Evolutionary conservation across 768 basidiomycete species (phyloP).

Genomic region (Boletus speciosus): DNA sequence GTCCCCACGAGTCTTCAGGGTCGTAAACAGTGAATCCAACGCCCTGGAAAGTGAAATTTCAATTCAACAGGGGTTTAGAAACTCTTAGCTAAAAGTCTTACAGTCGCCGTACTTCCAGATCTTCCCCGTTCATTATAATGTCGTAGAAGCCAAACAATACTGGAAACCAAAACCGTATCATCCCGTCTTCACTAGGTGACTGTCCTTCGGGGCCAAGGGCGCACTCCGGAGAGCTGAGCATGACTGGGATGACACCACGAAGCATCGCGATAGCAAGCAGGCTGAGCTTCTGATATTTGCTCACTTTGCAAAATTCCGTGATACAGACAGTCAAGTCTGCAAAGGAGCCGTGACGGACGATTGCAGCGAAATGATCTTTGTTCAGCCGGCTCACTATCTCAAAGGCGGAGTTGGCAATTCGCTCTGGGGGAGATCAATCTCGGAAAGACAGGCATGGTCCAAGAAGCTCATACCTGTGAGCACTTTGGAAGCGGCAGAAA

Average conservation of each 20-base stretch:
- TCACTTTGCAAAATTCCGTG: conserved; percentile 98
- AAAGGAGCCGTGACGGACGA: conserved; percentile 91
- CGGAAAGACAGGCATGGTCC: neutral
- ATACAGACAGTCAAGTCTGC: conserved; percentile 96
- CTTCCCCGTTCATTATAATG: conserved; percentile 99
- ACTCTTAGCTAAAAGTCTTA: conserved; percentile 42
- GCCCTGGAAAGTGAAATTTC: conserved; percentile 51
- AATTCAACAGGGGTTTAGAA: conserved; percentile 5
- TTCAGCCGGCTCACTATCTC: conserved; percentile 93
- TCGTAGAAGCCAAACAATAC: conserved; percentile 97
- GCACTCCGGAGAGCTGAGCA: conserved; percentile 81
- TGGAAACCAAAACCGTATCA: conserved; percentile 98
- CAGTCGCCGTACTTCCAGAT: conserved; percentile 94
- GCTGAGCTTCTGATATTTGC: conserved; percentile 98
- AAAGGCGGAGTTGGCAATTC: conserved; percentile 89
- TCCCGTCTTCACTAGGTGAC: conserved; percentile 67
- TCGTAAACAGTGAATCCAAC: conserved; percentile 92
- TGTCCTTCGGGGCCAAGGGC: conserved; percentile 33
- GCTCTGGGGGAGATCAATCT: conserved; percentile 48
- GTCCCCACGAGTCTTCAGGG: conserved; percentile 84
- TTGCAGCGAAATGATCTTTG: conserved; percentile 84
- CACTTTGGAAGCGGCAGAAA: conserved; percentile 93
- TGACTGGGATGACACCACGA: conserved; percentile 85
- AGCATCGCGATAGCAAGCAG: conserved; percentile 96
- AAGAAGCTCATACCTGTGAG: conserved; percentile 59